Percentiles rank a stretch among this genome's conserved stretches.
Evolutionary conservation across 2,329 filamentous ascomycete genomes (phyloP).

Genomic region (Aspergillus niger): DNA sequence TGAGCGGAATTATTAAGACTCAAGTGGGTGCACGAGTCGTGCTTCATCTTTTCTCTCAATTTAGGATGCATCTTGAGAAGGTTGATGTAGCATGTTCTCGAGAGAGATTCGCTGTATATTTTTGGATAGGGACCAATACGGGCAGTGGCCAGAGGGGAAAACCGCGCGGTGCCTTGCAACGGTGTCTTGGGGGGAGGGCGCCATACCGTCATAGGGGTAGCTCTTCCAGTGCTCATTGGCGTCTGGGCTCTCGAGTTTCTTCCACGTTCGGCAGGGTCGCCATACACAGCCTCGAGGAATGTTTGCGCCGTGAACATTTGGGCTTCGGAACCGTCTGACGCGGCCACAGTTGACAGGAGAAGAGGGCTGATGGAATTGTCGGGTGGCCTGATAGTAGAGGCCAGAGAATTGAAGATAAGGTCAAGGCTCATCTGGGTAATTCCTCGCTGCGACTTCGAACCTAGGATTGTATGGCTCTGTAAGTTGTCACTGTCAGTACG

Average conservation of each 20-base stretch:
- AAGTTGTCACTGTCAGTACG: slow-evolving; percentile 11
- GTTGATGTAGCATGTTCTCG: slow-evolving; percentile 11
- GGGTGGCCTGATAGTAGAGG: slow-evolving; percentile 67
- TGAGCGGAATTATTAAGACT: slow-evolving; percentile 25
- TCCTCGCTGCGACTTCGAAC: slow-evolving; percentile 81
- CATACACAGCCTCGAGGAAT: slow-evolving; percentile 78
- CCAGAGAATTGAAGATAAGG: slow-evolving; percentile 80
- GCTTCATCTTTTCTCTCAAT: slow-evolving; percentile 17
- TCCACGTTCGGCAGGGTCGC: slow-evolving; percentile 63
- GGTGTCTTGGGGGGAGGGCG: slow-evolving; percentile 35
- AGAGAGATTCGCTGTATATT: not conserved
- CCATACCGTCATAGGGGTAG: slow-evolving; percentile 48
- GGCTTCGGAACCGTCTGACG: slow-evolving; percentile 79
- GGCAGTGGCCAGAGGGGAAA: slow-evolving; percentile 14
- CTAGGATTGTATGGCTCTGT: slow-evolving; percentile 93
- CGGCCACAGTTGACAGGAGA: slow-evolving; percentile 71
- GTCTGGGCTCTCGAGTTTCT: slow-evolving; percentile 67
- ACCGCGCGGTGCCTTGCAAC: slow-evolving; percentile 22
- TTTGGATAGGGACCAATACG: not conserved
- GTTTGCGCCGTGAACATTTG: slow-evolving; percentile 70
- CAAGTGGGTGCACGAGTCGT: slow-evolving; percentile 21
- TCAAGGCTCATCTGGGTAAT: slow-evolving; percentile 91
- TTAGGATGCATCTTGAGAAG: slow-evolving; percentile 4
- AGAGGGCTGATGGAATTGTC: slow-evolving; percentile 55
- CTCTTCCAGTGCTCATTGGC: slow-evolving; percentile 60